Evolutionary conservation across 2,329 filamentous ascomycete genomes (phyloP).

Genomic region (Aspergillus tubingensis): DNA sequence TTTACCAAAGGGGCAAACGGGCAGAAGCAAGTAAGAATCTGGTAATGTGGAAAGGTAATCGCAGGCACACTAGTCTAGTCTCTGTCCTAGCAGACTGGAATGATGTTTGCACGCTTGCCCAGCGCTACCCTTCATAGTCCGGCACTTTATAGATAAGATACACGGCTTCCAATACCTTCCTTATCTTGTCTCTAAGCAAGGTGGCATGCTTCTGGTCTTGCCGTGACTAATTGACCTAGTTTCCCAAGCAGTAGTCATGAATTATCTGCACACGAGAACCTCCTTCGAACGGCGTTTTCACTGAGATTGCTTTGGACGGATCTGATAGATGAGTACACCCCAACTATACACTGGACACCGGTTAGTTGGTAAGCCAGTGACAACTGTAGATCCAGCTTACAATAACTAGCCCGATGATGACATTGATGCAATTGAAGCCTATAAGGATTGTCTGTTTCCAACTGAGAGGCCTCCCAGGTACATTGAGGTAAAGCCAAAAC

Average conservation of each 20-base stretch:
- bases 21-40: no score
- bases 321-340: background rate
- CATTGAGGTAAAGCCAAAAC: slow-evolving; percentile 30
- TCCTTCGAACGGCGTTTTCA: background rate
- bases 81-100: background rate
- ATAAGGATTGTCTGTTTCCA: background rate
- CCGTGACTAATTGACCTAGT: background rate
- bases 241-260: background rate
- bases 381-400: background rate
- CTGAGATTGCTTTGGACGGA: background rate
- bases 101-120: background rate
- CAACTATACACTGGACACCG: background rate
- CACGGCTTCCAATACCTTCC: background rate
- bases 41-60: background rate
- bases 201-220: background rate
- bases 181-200: background rate
- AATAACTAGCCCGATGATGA: background rate
- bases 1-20: no score
- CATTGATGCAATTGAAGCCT: background rate
- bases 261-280: slow-evolving; percentile 4
- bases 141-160: background rate
- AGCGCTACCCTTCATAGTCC: background rate
- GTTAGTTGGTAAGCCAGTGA: background rate
- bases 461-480: background rate
- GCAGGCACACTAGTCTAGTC: background rate